Evolutionary conservation across 2,329 filamentous ascomycete species (phyloP).

Genomic region (Colletotrichum lindemuthianum): DNA sequence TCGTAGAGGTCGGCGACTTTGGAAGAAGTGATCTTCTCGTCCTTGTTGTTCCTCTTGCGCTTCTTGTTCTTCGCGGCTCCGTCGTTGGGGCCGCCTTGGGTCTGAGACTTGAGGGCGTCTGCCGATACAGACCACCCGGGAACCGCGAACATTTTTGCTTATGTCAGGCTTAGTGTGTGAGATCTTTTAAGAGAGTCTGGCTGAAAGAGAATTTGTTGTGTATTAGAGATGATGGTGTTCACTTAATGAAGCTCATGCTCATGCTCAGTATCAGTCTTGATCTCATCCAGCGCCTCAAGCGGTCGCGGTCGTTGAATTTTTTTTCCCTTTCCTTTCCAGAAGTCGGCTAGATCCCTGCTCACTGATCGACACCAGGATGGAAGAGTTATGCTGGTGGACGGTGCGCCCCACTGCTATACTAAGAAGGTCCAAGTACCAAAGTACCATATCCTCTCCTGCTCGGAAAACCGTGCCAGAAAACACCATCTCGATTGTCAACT

Average conservation of each 20-base stretch:
- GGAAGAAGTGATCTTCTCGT: conserved; percentile 66
- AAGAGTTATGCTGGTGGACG: conserved; percentile 14
- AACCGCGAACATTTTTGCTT: conserved; percentile 82
- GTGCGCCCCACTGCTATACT: conserved; percentile 11
- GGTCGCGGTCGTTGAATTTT: conserved; percentile 31
- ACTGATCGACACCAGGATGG: conserved; percentile 35
- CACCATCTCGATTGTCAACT: too few species aligned
- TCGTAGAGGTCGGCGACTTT: conserved; percentile 86
- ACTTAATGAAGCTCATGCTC: not conserved
- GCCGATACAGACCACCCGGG: conserved; percentile 89
- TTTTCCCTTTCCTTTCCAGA: conserved; percentile 23
- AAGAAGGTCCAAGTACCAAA: not conserved
- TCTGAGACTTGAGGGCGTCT: conserved; percentile 77
- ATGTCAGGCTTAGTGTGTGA: not conserved
- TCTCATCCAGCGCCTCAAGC: conserved; percentile 18
- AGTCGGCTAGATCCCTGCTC: conserved; percentile 32
- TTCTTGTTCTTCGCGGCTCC: conserved; percentile 64
- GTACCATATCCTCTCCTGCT: too few species aligned
- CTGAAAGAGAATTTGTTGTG: not conserved
- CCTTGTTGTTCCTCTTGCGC: conserved; percentile 43
- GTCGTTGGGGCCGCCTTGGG: conserved; percentile 39
- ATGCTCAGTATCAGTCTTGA: not conserved
- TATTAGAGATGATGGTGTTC: conserved; percentile 6
- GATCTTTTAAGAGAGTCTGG: not conserved
- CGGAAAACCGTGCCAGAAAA: too few species aligned